phyloP scores from a whole-genome alignment of 108 stramenopile genomes.

The Schizochytrium sp. region DNA sequence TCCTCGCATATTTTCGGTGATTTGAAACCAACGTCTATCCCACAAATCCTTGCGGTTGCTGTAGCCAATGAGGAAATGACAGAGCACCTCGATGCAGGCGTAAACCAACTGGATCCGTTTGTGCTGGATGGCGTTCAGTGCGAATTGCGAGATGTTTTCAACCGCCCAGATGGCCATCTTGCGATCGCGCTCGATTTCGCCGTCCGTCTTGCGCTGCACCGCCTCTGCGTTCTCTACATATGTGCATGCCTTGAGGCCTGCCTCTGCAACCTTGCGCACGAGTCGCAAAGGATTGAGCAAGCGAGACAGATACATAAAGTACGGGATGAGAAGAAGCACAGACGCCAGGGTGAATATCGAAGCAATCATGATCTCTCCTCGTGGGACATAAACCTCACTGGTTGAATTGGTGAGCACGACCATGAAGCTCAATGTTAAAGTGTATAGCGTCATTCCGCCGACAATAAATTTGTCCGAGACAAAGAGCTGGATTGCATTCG shows the following conservation, averaged over 20 bases:
- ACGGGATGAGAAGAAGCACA: not conserved
- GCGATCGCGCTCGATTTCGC: not conserved
- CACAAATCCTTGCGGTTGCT: not conserved
- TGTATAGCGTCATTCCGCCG: not conserved
- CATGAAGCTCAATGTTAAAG: not conserved
- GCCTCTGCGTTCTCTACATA: not conserved
- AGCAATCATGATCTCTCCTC: not conserved
- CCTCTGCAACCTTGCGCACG: slow-evolving; percentile 10
- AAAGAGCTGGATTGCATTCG: not conserved
- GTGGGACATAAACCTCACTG: not conserved
- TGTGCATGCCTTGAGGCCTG: not conserved
- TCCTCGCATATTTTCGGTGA: not conserved
- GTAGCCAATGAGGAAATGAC: not conserved
- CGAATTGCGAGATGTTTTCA: not conserved
- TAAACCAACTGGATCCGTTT: not conserved
- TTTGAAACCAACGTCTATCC: not conserved
- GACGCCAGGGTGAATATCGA: not conserved
- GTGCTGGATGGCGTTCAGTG: not conserved
- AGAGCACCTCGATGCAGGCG: not conserved
- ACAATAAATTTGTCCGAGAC: not conserved
- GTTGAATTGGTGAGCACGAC: not conserved
- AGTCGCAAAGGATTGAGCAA: not conserved
- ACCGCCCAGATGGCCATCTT: not conserved
- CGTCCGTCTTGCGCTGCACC: not conserved
- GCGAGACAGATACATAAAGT: not conserved